Base-by-base conservation (phyloP, 345 rosid species). In the Euphorbia lathyris region DNA sequence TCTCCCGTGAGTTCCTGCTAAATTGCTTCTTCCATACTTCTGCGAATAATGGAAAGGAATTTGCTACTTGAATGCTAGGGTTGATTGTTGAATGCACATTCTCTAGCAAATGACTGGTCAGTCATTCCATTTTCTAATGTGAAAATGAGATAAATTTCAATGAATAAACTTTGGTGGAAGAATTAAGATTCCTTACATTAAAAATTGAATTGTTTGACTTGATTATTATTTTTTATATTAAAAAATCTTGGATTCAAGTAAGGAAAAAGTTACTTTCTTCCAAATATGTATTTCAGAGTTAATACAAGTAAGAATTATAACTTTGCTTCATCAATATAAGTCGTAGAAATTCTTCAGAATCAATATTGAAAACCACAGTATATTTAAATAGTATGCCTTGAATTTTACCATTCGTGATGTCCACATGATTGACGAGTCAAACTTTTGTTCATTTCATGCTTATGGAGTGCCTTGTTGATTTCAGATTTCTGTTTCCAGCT, bases 401-500 rank as follows among this genome's bases (percentile, higher is more conserved):
- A 19, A 16, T 36, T 52, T 34, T 67, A 51, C 25, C 48, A 32
- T 7, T 20, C 19, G 9, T 34, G 29, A 52, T 52, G 19, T 23
- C 23, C 26, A 30, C 58, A 9, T 51, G 29, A 32, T 42, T 30
- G 29, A 51, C 32, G 47, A 20, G 56, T 63, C 52, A 42, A 9
- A 25, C 19, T 50, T 45, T 34, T 4, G 9, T 60, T 10, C 29
- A 12, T 0, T 70, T 48, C 20, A 22, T 42, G 29, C 73, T 72
- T 68, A 73, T 70, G 47, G n/a, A 29, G 65, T 64, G 56, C 63
- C 51, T 58, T 51, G 60, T 63, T 81, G 58, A 71, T 84, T 86
- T 66, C 85, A 95, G 99, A 75, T 95, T 95, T 83, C 76, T 95
- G n/a, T 95, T 95, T 81, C 99, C 99, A 23, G 99, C 99, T 72